Evolutionary conservation across 768 basidiomycete genomes (phyloP).

Genomic region (Leccinum variicolor): DNA sequence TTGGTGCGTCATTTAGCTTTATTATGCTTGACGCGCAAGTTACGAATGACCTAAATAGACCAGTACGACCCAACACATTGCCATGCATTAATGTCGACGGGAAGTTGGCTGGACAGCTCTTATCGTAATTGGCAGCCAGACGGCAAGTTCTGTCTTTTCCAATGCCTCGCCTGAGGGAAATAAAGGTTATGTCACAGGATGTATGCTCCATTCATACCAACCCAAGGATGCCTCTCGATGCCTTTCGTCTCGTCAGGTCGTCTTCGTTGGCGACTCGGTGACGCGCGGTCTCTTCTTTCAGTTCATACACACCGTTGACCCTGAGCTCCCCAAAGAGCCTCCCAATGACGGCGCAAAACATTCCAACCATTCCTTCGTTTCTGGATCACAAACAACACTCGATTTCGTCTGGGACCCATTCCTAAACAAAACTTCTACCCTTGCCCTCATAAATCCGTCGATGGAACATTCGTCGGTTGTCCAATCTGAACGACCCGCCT

Average conservation of each 20-base stretch:
- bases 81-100: constrained; percentile 61
- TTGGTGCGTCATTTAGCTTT: constrained; percentile 36
- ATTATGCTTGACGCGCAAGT: not conserved
- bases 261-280: constrained; percentile 85
- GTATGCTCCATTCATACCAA: constrained; percentile 71
- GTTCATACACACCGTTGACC: constrained; percentile 59
- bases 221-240: constrained; percentile 53
- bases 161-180: not conserved
- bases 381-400: constrained; percentile 45
- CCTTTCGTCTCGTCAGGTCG: constrained; percentile 53
- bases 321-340: constrained; percentile 48
- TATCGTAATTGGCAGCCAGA: constrained; percentile 85
- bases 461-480: not conserved
- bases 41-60: constrained; percentile 41
- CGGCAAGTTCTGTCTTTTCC: constrained; percentile 40
- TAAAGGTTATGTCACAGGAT: constrained; percentile 47
- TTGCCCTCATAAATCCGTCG: constrained; percentile 38
- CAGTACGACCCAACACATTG: constrained; percentile 72
- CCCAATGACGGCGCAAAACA: constrained; percentile 65
- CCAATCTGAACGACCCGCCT: constrained; percentile 41
- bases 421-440: constrained; percentile 63
- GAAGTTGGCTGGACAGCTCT: constrained; percentile 72
- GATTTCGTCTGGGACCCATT: constrained; percentile 86
- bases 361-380: constrained; percentile 51
- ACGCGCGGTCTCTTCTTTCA: constrained; percentile 80